Base-by-base conservation (phyloP, 192 early-diverging fungal species). In the Paraglomus occultum region DNA sequence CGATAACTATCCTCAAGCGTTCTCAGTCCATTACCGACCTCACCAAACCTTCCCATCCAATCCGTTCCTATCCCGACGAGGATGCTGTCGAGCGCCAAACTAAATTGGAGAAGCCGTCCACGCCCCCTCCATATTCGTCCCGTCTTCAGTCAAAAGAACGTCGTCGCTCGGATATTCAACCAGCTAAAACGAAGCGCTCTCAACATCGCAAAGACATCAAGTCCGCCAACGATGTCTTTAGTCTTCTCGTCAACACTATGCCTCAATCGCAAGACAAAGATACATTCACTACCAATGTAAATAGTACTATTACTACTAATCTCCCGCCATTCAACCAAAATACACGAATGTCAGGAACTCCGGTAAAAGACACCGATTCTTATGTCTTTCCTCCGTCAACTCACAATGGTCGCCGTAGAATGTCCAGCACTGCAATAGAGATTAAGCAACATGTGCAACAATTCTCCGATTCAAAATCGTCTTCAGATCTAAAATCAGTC, bases 151-250 rank as follows among this genome's bases (percentile, higher is more conserved):
- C 17, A 22, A 58, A 58, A 46, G 44, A 55, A 70, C 52, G 67
- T 18, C 43, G 67, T 39, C 20, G 54, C 22, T 58, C 45, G 15
- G 67, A 70, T 18, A 49, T 58, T 11, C 9, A 60, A 5, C 71
- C 77, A 10, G 72, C 79, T 8, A 84, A 80, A 66, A 67, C 73
- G 23, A 79, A 81, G 51, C 68, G 79, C 23, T 69, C 69, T n/a
- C 79, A 82, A 50, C 76, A 73, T 12, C 77, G 80, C 47, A 84
- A 77, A 45, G 82, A 84, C n/a, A 65, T 77, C 51, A 74, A 49
- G 10, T 67, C 77, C 17, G 66, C 63, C 11, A 70, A 70, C 9
- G 74, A 78, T 42, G 70, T 74, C n/a, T 64, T 79, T 31, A 31
- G 31, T 31, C 31, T 31, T 31, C 31, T 31, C 31, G 31, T 31